Evolutionary conservation across 2,329 filamentous ascomycete species (phyloP).

Genomic region (Cytospora paraplurivora): DNA sequence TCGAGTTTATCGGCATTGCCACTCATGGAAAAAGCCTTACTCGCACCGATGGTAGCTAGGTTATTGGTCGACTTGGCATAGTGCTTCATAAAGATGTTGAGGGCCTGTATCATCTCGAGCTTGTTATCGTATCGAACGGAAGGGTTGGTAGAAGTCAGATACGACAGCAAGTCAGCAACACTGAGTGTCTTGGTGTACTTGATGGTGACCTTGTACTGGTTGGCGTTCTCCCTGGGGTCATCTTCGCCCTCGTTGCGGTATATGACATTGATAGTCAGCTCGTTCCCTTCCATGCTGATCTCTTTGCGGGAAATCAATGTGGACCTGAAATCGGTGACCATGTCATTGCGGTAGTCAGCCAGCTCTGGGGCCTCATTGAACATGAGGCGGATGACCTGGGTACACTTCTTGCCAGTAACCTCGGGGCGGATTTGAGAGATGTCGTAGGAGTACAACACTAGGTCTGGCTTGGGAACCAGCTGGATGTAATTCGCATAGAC

Average conservation of each 20-base stretch:
- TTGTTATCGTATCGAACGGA: constrained; percentile 33
- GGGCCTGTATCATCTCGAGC: constrained; percentile 63
- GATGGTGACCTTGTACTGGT: constrained; percentile 32
- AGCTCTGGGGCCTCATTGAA: constrained; percentile 32
- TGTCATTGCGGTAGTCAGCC: constrained; percentile 19
- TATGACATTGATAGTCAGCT: constrained; percentile 19
- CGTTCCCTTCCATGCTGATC: constrained; percentile 26
- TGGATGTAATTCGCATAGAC: constrained; percentile 36
- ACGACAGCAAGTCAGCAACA: constrained; percentile 33
- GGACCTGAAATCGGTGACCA: constrained; percentile 41
- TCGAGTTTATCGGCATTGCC: constrained; percentile 22
- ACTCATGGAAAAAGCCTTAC: constrained; percentile 36
- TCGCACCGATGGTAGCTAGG: constrained; percentile 35
- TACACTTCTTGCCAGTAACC: constrained; percentile 29
- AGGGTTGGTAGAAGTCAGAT: constrained; percentile 35
- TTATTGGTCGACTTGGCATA: constrained; percentile 34
- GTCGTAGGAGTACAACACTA: constrained; percentile 32
- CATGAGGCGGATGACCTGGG: constrained; percentile 33
- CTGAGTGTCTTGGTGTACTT: constrained; percentile 33
- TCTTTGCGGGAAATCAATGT: constrained; percentile 36
- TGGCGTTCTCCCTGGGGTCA: constrained; percentile 30
- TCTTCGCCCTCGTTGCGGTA: constrained; percentile 39
- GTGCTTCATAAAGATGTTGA: constrained; percentile 66
- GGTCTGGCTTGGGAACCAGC: constrained; percentile 23
- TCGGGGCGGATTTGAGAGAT: constrained; percentile 28